Base-by-base conservation (phyloP, 1,139 yeast species). In the Geotrichum europaeum region DNA sequence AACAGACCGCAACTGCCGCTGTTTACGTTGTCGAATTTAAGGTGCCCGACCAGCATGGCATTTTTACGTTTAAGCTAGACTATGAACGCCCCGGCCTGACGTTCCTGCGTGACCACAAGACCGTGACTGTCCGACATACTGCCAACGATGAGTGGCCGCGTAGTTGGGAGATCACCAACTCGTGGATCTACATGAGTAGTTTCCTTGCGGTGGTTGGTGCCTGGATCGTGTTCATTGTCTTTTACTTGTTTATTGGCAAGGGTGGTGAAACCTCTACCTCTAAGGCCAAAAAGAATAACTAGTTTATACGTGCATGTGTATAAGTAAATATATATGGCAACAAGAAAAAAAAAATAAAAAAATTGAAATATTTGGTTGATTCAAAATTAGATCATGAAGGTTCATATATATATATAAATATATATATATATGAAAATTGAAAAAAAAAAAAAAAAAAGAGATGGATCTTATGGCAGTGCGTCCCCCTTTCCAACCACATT, bases 81-180 rank as follows among this genome's bases (percentile, higher is more conserved):
- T 92, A 92, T 78, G 83, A 83, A 73, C 84, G 96, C 70, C 78
- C 83, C n/a, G 98, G 98, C 9, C 79, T 81, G 67, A 80, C 88
- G 36, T 90, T 79, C 73, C 74, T 94, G 63, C 78, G 79, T 22
- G 89, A 87, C 69, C 81, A 82, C 64, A 80, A 81, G 63, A 85
- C 87, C 20, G 91, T 91, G 55, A 85, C 98, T 1, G 86, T 95
- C 56, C 85, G 99, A 73, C 98, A 95, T 74, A 82, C 89, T 70
- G 97, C 98, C 64, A 94, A 92, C 73, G 96, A 94, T 73, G 99
- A 95, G 76, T 95, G 86, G 79, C 87, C 87, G 66, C 84, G 98
- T 75, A 86, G 96, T 51, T 94, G 96, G 95, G 89, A 89, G 64
- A 91, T 95, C 72, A 80, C 96, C 56, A 91, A 92, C 75, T 83